These are phyloP conservation scores for Fusarium metavorans DNA, from an alignment of 2,329 filamentous ascomycete species.

Conservation along the genomic window DNA sequence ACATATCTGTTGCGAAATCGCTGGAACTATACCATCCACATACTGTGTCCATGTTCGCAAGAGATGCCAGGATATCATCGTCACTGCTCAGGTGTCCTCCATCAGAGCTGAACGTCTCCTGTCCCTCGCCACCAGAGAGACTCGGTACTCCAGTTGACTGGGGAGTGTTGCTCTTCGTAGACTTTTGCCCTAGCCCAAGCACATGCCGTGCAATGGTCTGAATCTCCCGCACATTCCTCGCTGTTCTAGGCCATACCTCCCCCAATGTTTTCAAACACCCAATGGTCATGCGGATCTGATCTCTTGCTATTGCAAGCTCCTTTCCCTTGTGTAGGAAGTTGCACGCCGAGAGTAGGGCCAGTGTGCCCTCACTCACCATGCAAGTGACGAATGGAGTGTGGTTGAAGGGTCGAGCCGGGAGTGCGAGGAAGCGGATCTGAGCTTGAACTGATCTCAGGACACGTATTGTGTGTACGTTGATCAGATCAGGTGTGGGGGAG, in stretches of 20 bases:
- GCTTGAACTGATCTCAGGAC: slow-evolving; percentile 30
- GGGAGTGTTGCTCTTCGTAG: background rate
- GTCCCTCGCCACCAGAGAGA: background rate
- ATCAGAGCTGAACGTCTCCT: background rate
- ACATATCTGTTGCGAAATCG: background rate
- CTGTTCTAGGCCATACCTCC: slow-evolving; percentile 25
- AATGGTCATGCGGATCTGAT: slow-evolving; percentile 32
- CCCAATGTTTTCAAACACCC: slow-evolving; percentile 24
- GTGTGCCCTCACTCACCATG: slow-evolving; percentile 35
- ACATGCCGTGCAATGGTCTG: slow-evolving; percentile 37
- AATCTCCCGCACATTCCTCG: slow-evolving; percentile 33
- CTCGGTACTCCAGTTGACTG: slow-evolving; percentile 2
- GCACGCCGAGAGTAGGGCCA: slow-evolving; percentile 26
- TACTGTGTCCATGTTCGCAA: slow-evolving; percentile 14
- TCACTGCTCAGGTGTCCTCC: background rate
- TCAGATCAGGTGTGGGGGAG: slow-evolving; percentile 8
- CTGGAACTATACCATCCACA: slow-evolving; percentile 10
- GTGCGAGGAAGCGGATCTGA: slow-evolving; percentile 23
- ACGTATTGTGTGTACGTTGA: slow-evolving; percentile 30
- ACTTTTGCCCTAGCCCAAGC: background rate
- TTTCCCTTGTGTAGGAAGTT: slow-evolving; percentile 17
- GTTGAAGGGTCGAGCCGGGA: slow-evolving; percentile 15
- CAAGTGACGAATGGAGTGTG: slow-evolving; percentile 34
- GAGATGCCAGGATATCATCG: background rate
- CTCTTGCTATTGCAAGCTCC: slow-evolving; percentile 20